Percentiles rank a stretch among this genome's conserved stretches.
phyloP scores from a whole-genome alignment of 768 basidiomycete species.

The Crucibulum laeve region DNA sequence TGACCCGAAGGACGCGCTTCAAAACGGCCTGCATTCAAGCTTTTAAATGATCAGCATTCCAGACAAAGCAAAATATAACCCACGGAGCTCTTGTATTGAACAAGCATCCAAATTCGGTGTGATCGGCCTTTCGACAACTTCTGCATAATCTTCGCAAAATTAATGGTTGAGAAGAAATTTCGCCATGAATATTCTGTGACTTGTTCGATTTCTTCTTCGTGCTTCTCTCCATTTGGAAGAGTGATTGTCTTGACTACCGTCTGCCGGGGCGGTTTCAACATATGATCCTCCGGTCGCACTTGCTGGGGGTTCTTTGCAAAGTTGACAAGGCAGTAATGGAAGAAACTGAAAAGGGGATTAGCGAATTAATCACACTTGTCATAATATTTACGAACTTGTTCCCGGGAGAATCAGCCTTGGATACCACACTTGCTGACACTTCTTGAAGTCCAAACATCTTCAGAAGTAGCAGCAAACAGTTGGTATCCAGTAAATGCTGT shows the following conservation, averaged over 20 bases:
- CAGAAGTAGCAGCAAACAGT: slow-evolving; percentile 86
- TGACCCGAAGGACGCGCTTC: slow-evolving; percentile 90
- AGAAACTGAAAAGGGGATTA: slow-evolving; percentile 64
- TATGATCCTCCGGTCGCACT: slow-evolving; percentile 59
- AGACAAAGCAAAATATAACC: slow-evolving; percentile 17
- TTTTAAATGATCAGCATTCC: not conserved
- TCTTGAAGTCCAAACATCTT: slow-evolving; percentile 99
- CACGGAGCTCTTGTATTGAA: slow-evolving; percentile 97
- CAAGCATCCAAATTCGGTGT: slow-evolving; percentile 92
- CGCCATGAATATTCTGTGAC: slow-evolving; percentile 95
- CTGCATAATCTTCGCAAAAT: slow-evolving; percentile 97
- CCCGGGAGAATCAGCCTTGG: slow-evolving; percentile 84
- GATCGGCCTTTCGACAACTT: slow-evolving; percentile 94
- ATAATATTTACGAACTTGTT: slow-evolving; percentile 55
- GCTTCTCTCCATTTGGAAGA: slow-evolving; percentile 69
- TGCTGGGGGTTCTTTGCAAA: slow-evolving; percentile 65
- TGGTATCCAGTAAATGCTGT: slow-evolving; percentile 93
- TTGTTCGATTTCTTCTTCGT: slow-evolving; percentile 87
- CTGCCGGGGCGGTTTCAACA: slow-evolving; percentile 58
- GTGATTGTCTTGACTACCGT: slow-evolving; percentile 48
- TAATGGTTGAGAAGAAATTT: slow-evolving; percentile 96
- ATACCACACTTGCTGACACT: slow-evolving; percentile 75
- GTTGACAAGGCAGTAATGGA: slow-evolving; percentile 85
- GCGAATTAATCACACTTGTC: not conserved
- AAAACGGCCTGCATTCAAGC: slow-evolving; percentile 69